phyloP scores from a whole-genome alignment of 1,139 yeast genomes.

The Magnusiomyces suaveolens region DNA sequence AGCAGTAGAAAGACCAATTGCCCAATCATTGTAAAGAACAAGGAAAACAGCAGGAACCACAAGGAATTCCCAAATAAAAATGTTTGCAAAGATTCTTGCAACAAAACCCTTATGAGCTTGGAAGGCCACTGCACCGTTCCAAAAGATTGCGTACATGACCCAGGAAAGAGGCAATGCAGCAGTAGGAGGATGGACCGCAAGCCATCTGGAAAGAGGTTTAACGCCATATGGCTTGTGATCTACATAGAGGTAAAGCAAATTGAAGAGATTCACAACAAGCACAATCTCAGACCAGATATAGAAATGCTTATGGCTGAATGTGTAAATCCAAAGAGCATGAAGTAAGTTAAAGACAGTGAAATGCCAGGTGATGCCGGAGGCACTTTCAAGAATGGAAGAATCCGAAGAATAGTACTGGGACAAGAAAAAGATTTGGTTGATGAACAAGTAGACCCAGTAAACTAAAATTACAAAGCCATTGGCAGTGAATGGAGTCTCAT shows the following conservation, averaged over 20 bases:
- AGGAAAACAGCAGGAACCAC: conserved; percentile 53
- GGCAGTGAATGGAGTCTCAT: conserved; percentile 61
- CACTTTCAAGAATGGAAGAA: conserved; percentile 29
- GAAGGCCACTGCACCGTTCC: conserved; percentile 73
- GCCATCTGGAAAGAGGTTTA: conserved; percentile 44
- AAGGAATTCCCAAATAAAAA: conserved; percentile 70
- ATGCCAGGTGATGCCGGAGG: conserved; percentile 46
- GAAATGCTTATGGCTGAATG: conserved; percentile 48
- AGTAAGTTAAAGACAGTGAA: conserved; percentile 52
- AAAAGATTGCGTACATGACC: conserved; percentile 61
- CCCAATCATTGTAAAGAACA: conserved; percentile 59
- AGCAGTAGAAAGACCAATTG: conserved; percentile 51
- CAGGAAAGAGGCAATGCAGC: conserved; percentile 66
- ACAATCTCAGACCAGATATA: conserved; percentile 48
- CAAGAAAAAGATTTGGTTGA: conserved; percentile 47
- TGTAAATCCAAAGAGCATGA: conserved; percentile 51
- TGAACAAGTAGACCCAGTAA: conserved; percentile 49
- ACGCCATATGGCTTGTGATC: conserved; percentile 52
- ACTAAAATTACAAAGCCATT: conserved; percentile 43
- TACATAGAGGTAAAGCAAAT: conserved; percentile 48
- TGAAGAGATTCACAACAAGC: conserved; percentile 47
- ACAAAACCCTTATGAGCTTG: conserved; percentile 38
- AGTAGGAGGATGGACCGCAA: conserved; percentile 52
- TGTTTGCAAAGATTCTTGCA: conserved; percentile 62
- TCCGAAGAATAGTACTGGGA: conserved; percentile 43